These are phyloP conservation scores for Herpetospermum pedunculosum DNA, from an alignment of 306 rosid genomes.

Conservation along the genomic window DNA sequence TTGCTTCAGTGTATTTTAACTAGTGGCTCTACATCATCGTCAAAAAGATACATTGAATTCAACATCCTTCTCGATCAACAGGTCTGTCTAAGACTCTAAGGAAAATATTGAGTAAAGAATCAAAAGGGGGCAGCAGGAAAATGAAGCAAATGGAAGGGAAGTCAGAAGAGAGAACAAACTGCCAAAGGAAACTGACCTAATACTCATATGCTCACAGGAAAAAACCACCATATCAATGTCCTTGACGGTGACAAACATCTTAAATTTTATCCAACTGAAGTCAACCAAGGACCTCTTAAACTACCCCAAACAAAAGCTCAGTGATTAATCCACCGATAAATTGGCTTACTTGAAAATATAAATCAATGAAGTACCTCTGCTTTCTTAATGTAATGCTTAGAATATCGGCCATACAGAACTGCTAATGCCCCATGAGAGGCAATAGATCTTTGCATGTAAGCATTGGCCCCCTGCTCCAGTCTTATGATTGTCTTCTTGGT, in stretches of 20 bases:
- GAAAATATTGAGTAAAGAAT: background rate
- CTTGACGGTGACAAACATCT: background rate
- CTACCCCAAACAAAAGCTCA: conserved; percentile 1
- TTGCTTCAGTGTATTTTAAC: background rate
- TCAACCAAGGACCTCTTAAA: background rate
- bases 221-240: background rate
- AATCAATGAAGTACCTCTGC: conserved; percentile 49
- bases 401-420: conserved; percentile 53
- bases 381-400: conserved; percentile 77
- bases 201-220: background rate
- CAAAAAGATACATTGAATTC: background rate
- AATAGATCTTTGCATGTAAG: conserved; percentile 68
- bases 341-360: background rate
- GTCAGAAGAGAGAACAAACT: background rate
- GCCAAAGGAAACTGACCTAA: background rate
- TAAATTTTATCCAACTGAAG: background rate
- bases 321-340: background rate
- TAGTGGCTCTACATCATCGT: background rate
- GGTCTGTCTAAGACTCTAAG: background rate
- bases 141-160: background rate
- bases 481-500: conserved; percentile 60
- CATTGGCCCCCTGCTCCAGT: conserved; percentile 75
- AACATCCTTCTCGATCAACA: background rate
- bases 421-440: conserved; percentile 86
- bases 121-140: background rate